Evolutionary conservation across 2,329 filamentous ascomycete genomes (phyloP).

Genomic region (Talaromyces sp.): DNA sequence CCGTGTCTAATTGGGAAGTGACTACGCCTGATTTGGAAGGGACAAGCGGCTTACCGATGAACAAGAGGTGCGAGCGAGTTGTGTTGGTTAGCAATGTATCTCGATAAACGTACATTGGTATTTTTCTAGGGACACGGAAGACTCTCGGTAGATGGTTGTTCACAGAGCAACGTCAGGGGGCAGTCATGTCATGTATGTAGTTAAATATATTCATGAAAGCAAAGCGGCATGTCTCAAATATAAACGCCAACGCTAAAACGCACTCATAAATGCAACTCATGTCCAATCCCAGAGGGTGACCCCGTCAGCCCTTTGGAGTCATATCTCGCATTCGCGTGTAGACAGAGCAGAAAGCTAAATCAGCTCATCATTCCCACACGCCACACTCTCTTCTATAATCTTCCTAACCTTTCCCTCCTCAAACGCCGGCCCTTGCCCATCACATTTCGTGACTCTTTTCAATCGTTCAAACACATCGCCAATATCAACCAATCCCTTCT

Average conservation of each 20-base stretch:
- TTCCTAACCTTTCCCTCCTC: constrained; percentile 68
- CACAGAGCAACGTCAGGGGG: background rate
- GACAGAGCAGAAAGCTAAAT: constrained; percentile 43
- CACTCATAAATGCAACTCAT: background rate
- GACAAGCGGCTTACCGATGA: background rate
- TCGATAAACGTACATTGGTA: background rate
- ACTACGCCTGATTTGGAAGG: background rate
- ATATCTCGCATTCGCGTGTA: background rate
- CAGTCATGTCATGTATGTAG: background rate
- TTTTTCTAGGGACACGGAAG: background rate
- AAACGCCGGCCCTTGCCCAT: constrained; percentile 85
- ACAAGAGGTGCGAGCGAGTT: too few species aligned
- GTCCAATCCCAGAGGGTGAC: background rate
- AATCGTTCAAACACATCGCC: constrained; percentile 74
- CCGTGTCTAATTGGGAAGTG: background rate
- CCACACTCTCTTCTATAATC: constrained; percentile 75
- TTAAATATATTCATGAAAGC: background rate
- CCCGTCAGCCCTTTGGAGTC: background rate
- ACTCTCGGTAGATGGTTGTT: background rate
- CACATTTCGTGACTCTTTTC: constrained; percentile 71
- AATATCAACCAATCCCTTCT: constrained; percentile 74
- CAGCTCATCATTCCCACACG: constrained; percentile 73
- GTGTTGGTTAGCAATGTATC: background rate
- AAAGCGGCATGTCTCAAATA: background rate
- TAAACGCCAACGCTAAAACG: constrained; percentile 17